Evolutionary conservation across 2,329 filamentous ascomycete species (phyloP).

Genomic region (Aspergillus unguis): DNA sequence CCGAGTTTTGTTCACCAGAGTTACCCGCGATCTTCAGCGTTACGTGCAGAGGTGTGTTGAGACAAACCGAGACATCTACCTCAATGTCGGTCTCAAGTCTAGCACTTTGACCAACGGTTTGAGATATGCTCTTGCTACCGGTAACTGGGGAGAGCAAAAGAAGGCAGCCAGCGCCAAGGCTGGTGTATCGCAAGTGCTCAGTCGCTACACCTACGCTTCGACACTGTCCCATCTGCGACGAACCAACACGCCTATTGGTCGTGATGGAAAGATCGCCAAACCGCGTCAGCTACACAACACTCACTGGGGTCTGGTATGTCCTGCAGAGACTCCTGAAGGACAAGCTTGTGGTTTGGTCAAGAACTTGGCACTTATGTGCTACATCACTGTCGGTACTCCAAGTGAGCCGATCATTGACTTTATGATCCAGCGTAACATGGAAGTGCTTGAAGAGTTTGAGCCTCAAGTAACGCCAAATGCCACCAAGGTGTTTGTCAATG

Average conservation of each 20-base stretch:
- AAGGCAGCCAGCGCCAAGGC: conserved; percentile 93
- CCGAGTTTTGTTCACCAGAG: conserved; percentile 82
- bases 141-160: conserved; percentile 99
- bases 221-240: conserved; percentile 94
- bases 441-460: conserved; percentile 93
- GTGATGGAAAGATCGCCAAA: conserved; percentile 97
- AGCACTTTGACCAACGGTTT: conserved; percentile 88
- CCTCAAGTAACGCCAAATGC: conserved; percentile 80
- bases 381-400: conserved; percentile 91
- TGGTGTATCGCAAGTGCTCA: conserved; percentile 96
- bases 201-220: conserved; percentile 95
- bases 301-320: conserved; percentile 96
- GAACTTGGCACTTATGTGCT: conserved; percentile 96
- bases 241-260: conserved; percentile 95
- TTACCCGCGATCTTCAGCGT: conserved; percentile 85
- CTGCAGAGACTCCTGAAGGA: conserved; percentile 94
- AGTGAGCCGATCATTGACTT: conserved; percentile 89
- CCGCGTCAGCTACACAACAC: conserved; percentile 97
- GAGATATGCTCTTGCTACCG: conserved; percentile 94
- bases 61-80: conserved; percentile 80
- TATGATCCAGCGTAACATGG: conserved; percentile 94
- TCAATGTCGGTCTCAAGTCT: conserved; percentile 86
- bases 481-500: conserved; percentile 97
- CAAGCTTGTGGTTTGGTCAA: conserved; percentile 98
- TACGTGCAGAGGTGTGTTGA: conserved; percentile 93